Percentiles rank a stretch among this genome's conserved stretches.
Conservation (phyloP, 2,329 filamentous ascomycete species). For the Aphanocladium album region DNA sequence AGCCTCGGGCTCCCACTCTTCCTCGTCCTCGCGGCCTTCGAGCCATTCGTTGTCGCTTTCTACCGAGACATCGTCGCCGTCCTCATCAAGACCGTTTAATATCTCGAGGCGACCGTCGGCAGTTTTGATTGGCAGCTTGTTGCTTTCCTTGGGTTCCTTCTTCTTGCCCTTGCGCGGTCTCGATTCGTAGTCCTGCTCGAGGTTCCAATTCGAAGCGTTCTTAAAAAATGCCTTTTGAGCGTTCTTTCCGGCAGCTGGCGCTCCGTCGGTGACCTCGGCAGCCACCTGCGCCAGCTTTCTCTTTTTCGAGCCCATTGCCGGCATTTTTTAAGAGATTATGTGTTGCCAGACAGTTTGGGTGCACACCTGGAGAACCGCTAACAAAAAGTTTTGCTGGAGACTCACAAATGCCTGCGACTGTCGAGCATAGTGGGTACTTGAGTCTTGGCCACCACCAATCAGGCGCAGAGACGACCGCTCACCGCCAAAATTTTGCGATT, state of each 20-base stretch:
- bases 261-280: slow-evolving; percentile 38
- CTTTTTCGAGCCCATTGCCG: slow-evolving; percentile 48
- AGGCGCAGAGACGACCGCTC: slow-evolving; percentile 17
- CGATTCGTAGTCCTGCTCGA: slow-evolving; percentile 87
- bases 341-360: background rate
- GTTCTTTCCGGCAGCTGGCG: slow-evolving; percentile 29
- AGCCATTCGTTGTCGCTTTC: slow-evolving; percentile 61
- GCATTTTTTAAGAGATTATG: slow-evolving; percentile 31
- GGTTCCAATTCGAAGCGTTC: slow-evolving; percentile 76
- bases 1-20: slow-evolving; percentile 40
- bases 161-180: slow-evolving; percentile 75
- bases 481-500: slow-evolving; percentile 36
- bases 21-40: slow-evolving; percentile 52
- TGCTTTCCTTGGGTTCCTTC: slow-evolving; percentile 59
- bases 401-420: background rate
- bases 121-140: slow-evolving; percentile 80
- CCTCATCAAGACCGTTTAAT: slow-evolving; percentile 49
- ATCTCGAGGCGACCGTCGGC: slow-evolving; percentile 68
- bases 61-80: slow-evolving; percentile 54
- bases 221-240: slow-evolving; percentile 64
- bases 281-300: slow-evolving; percentile 52
- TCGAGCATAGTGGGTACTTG: slow-evolving; percentile 5
- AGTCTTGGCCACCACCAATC: slow-evolving; percentile 20
- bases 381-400: slow-evolving; percentile 12
- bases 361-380: background rate